Base-by-base conservation (phyloP, 2,329 filamentous ascomycete species). In the Teratosphaeria destructans region DNA sequence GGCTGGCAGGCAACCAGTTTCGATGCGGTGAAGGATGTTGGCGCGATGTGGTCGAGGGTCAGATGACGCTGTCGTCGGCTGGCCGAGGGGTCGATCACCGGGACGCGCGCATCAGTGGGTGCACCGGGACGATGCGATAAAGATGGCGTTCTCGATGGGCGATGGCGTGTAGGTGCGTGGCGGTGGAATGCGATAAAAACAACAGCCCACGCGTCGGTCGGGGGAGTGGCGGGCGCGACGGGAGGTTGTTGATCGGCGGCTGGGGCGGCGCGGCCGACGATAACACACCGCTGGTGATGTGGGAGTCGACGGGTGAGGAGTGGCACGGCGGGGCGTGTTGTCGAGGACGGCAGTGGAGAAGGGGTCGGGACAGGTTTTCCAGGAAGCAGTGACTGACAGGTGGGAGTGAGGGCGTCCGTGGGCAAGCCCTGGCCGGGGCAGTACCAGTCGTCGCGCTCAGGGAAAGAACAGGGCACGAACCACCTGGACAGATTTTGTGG, bases 121-220 rank as follows among this genome's bases (percentile, higher is more conserved):
- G 56, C 52, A 52, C 52, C 54, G 54, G 47, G 35, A 26, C 26
- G 57, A 39, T 59, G 58, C 58, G 58, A 59, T 59, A 57, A 59
- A 32, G 58, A 59, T 59, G 54, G 34, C 43, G 26, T 47, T 32
- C 32, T 11, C 11, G n/a, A 16, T 26, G 39, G 14, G 54, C 43
- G 56, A 29, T 26, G 34, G 14, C 54, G 16, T 23, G 11, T 56
- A 43, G 39, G 56, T 29, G 23, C 26, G 43, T 26, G 26, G 56
- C 47, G 14, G 56, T 52, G 56, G 56, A 57, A 57, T 57, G 56
- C 56, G 56, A 52, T 6, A 67, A 64, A 3, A 67, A 63, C 7
- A 70, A 69, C 16, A 74, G 74, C 23, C 4, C 43, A 49, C 43
- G 43, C 43, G 43, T 49, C 43, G 7, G 11, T 39, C 29, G 37